Evolutionary conservation across 148 eudicot genomes (phyloP).

Genomic region (Rhododendron kiyosumense): DNA sequence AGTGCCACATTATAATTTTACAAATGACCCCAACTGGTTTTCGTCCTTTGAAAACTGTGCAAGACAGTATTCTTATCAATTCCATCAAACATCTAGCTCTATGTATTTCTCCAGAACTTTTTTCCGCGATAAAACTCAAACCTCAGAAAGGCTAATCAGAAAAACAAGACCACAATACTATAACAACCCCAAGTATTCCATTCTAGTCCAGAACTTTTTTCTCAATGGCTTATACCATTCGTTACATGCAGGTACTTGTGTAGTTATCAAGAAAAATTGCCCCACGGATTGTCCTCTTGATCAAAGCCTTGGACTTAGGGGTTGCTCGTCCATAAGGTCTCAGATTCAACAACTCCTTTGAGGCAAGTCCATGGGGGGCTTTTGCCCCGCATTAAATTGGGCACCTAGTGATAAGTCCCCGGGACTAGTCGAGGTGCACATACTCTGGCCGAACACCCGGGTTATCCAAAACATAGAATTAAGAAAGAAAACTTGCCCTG

Average conservation of each 20-base stretch:
- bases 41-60: neutral
- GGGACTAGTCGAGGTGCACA: neutral
- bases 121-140: neutral
- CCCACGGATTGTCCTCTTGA: neutral
- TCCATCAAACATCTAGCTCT: neutral
- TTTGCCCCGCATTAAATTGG: neutral
- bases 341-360: neutral
- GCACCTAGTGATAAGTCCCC: neutral
- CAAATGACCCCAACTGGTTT: neutral
- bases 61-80: neutral
- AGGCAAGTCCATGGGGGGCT: neutral
- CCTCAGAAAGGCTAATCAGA: neutral
- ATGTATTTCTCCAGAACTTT: neutral
- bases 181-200: neutral
- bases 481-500: neutral
- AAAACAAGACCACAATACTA: neutral
- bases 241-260: neutral
- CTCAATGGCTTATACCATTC: neutral
- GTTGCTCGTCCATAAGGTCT: neutral
- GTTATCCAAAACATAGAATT: neutral
- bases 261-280: neutral
- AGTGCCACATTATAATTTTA: neutral
- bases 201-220: neutral
- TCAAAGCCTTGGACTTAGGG: neutral
- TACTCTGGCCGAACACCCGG: neutral